phyloP scores from a whole-genome alignment of 2,329 filamentous ascomycete species.

The Amauroascus verrucosus region DNA sequence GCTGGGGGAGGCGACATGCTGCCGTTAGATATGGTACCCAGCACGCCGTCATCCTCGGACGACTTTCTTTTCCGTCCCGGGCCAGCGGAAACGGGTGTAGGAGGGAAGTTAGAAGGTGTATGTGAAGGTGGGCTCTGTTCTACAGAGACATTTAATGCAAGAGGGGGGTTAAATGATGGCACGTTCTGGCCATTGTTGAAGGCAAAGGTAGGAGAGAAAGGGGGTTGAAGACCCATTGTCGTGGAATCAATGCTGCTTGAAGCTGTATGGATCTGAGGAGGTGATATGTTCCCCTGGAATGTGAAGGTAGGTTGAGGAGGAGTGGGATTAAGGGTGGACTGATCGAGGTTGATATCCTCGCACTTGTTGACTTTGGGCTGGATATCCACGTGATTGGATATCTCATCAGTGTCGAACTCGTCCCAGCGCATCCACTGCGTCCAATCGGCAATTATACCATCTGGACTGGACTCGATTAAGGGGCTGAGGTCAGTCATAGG shows the following conservation, averaged over 20 bases:
- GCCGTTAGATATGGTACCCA: constrained; percentile 37
- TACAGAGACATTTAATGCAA: neutral
- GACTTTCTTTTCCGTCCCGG: constrained; percentile 12
- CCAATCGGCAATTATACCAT: constrained; percentile 33
- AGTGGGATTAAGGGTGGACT: neutral
- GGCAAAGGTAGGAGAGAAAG: constrained; percentile 10
- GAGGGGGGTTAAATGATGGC: constrained; percentile 2
- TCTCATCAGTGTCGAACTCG: constrained; percentile 27
- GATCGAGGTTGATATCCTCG: neutral
- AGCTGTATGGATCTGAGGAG: constrained; percentile 3
- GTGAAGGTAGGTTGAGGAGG: constrained; percentile 2
- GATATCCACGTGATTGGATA: constrained; percentile 22
- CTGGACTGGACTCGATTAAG: constrained; percentile 19
- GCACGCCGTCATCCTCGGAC: constrained; percentile 23
- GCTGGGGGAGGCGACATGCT: constrained; percentile 41
- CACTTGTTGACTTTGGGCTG: constrained; percentile 14
- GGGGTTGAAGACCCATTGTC: neutral
- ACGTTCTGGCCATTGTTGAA: constrained; percentile 4
- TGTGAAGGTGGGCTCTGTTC: constrained; percentile 2
- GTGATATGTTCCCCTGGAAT: constrained; percentile 9
- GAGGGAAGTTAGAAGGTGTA: constrained; percentile 3
- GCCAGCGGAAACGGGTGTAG: constrained; percentile 10
- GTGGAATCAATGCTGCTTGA: neutral
- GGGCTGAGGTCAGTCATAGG: constrained; percentile 11
- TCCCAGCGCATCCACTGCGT: constrained; percentile 40